Conservation (phyloP, 306 rosid species). For the Phaseolus lunatus region DNA sequence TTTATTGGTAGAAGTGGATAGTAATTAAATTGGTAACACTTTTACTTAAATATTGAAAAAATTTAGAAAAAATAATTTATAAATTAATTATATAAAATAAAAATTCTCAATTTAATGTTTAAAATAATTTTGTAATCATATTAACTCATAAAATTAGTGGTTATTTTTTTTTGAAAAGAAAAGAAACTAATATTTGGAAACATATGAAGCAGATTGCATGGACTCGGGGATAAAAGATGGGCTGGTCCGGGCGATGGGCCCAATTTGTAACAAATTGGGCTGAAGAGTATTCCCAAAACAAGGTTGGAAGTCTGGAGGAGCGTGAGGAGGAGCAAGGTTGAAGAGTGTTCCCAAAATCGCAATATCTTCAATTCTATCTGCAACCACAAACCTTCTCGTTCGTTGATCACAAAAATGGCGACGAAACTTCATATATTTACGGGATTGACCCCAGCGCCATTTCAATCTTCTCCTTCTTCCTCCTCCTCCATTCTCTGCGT, state of each 20-base stretch:
- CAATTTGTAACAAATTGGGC: too few relatives aligned
- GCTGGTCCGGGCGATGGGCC: background rate
- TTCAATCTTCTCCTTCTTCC: conserved; percentile 64
- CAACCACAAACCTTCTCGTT: background rate
- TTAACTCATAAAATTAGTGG: background rate
- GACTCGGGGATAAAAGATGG: background rate
- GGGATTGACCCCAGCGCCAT: conserved; percentile 57
- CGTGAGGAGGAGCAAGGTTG: conserved; percentile 31
- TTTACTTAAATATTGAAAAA: too few relatives aligned
- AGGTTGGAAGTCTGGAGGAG: background rate
- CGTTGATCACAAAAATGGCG: conserved; percentile 61
- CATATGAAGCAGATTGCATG: background rate
- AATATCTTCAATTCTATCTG: conserved; percentile 50
- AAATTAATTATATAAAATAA: background rate
- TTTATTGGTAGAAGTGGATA: too few relatives aligned
- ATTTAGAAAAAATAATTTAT: too few relatives aligned
- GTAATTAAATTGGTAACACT: too few relatives aligned
- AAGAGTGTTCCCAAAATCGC: conserved; percentile 37
- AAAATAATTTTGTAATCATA: background rate
- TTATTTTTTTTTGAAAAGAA: background rate
- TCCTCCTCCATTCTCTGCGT: conserved; percentile 39
- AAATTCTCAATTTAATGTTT: background rate
- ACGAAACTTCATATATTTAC: conserved; percentile 69
- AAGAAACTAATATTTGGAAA: background rate
- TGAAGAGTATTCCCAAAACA: too few relatives aligned